Evolutionary conservation across 2,329 filamentous ascomycete genomes (phyloP).

Genomic region (Penicillium sp.): DNA sequence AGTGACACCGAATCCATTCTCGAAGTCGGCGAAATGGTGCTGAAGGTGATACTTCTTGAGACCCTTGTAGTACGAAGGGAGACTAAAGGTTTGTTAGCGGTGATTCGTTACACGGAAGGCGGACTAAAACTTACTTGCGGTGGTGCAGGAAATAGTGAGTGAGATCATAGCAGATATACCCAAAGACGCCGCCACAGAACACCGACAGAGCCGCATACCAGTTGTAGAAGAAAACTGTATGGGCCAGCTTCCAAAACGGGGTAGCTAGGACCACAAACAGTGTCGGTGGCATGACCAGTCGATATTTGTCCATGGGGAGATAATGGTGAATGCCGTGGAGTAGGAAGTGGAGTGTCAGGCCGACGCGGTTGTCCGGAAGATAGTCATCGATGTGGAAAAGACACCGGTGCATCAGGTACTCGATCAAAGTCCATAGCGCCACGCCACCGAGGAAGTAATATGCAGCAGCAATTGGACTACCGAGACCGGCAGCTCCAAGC

Average conservation of each 20-base stretch:
- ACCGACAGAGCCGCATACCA: slow-evolving; percentile 77
- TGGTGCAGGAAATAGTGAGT: slow-evolving; percentile 99
- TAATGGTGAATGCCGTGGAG: slow-evolving; percentile 98
- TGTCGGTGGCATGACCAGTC: slow-evolving; percentile 93
- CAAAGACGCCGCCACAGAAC: slow-evolving; percentile 87
- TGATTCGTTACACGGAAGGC: background rate
- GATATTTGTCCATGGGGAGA: slow-evolving; percentile 96
- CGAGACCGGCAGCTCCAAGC: slow-evolving; percentile 60
- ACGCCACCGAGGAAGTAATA: slow-evolving; percentile 68
- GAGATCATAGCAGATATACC: slow-evolving; percentile 93
- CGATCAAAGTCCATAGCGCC: slow-evolving; percentile 80
- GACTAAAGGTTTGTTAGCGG: slow-evolving; percentile 42
- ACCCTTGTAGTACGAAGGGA: slow-evolving; percentile 82
- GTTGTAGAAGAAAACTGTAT: slow-evolving; percentile 73
- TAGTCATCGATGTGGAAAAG: slow-evolving; percentile 92
- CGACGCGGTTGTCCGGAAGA: slow-evolving; percentile 87
- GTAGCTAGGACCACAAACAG: slow-evolving; percentile 78
- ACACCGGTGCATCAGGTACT: slow-evolving; percentile 84
- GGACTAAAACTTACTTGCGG: slow-evolving; percentile 60
- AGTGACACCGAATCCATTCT: slow-evolving; percentile 95
- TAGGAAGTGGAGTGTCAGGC: slow-evolving; percentile 81
- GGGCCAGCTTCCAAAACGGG: slow-evolving; percentile 91
- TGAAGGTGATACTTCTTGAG: slow-evolving; percentile 97
- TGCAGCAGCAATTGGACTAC: slow-evolving; percentile 47
- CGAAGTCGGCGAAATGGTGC: slow-evolving; percentile 96